Evolutionary conservation across 352 stramenopile genomes (phyloP), one percentile per base, ranked within the genome.

Genomic region (Hyaloperonospora brassicae): DNA sequence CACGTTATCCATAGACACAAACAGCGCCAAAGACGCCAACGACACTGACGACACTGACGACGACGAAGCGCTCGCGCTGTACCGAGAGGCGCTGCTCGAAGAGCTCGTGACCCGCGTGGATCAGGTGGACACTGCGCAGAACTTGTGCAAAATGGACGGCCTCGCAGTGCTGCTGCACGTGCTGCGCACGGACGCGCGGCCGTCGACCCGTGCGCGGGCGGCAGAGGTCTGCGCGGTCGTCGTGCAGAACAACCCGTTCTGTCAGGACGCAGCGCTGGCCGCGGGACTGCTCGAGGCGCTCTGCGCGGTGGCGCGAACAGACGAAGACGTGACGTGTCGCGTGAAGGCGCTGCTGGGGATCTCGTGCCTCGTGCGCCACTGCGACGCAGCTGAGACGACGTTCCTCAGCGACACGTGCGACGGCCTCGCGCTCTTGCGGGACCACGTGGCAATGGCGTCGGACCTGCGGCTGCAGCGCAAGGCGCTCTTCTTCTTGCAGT

Each of bases 51-150:
- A 55, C 1, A 57, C 66, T 10, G 70, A 2, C 62, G 69, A 1
- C 73, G 73, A 24, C 62, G 73, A 91, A 31, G 81, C 92, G 48
- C 67, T 94, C 21, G 78, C 68, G 22, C 62, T 82, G 47, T 94
- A 94, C 67, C 87, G 88, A 54, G 81, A 94, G 48, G 61, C 55
- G 21, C 66, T 94, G 46, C 66, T 94, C 25, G 84, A 94, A 53
- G 84, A 94, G 59, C 71, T 94, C 52, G 67, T 94, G 58, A 83
- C 73, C 50, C 79, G 81, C 55, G 81, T 94, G 22, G 84, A 92
- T 64, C 81, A 94, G 68, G 88, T 94, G 47, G 84, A 94, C 69
- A 92, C 89, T 35, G 81, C 84, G 31, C 84, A 87, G 67, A 92
- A 90, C 70, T 91, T 94, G 41, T 69, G 83, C 59, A 94, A 94